Evolutionary conservation across 257 asterid genomes (phyloP).

Genomic region (Leonotis leonurus): DNA sequence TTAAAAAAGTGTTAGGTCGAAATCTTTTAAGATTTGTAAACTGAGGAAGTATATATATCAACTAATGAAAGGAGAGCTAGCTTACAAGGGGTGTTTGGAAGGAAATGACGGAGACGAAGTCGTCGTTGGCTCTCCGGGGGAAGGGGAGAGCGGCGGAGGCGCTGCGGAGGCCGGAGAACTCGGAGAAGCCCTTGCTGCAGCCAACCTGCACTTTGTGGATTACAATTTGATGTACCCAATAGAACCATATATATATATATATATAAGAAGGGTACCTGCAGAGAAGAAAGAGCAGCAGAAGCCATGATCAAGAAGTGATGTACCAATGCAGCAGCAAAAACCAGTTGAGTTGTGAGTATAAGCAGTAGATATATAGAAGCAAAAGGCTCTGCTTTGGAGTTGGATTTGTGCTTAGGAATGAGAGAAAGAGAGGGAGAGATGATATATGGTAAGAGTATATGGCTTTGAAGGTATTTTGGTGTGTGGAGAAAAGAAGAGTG

Average conservation of each 20-base stretch:
- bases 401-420: not conserved
- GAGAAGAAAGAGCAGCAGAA: conserved; percentile 81
- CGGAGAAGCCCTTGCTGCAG: conserved; percentile 76
- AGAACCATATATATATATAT: not conserved
- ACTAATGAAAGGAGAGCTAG: not conserved
- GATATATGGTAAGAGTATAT: conserved; percentile 24
- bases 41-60: not conserved
- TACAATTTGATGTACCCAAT: not conserved
- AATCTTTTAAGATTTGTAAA: too few relatives aligned
- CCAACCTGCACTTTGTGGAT: conserved; percentile 42
- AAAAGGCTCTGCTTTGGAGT: not conserved
- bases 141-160: conserved; percentile 55
- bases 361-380: conserved; percentile 8
- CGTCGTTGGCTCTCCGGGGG: conserved; percentile 48
- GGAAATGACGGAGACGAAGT: conserved; percentile 52
- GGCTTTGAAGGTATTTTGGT: conserved; percentile 17
- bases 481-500: conserved; percentile 24
- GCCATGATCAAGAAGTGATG: conserved; percentile 39
- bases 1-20: too few relatives aligned
- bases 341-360: not conserved
- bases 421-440: not conserved
- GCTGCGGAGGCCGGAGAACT: conserved; percentile 69
- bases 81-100: conserved; percentile 87
- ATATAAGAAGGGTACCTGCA: conserved; percentile 39
- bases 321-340: conserved; percentile 20